Evolutionary conservation across 495 filamentous ascomycete species (phyloP).

Genomic region (Xylaria cubensis): DNA sequence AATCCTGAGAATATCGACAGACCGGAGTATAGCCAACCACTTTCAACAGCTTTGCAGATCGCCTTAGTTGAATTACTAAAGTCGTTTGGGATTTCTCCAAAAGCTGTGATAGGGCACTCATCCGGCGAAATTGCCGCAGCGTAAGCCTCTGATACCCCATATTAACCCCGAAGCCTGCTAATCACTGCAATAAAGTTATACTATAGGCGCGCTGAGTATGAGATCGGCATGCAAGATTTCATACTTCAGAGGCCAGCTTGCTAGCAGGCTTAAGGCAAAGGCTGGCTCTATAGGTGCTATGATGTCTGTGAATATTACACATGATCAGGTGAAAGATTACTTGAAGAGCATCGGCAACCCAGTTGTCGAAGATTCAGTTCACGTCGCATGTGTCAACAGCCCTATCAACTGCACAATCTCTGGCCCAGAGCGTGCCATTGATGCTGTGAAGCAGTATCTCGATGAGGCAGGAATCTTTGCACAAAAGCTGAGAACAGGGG

Average conservation of each 20-base stretch:
- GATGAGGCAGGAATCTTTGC: conserved; percentile 52
- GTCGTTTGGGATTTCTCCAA: conserved; percentile 52
- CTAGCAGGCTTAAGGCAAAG: conserved; percentile 32
- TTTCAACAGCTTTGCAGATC: conserved; percentile 53
- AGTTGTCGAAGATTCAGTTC: conserved; percentile 17
- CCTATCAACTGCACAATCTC: conserved; percentile 54
- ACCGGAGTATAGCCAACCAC: conserved; percentile 45
- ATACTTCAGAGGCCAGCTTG: conserved; percentile 46
- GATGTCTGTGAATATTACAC: conserved; percentile 46
- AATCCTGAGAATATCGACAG: conserved; percentile 43
- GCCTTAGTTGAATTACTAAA: conserved; percentile 58
- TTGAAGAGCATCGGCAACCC: conserved; percentile 30
- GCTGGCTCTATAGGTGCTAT: conserved; percentile 44
- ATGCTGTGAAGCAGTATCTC: conserved; percentile 39
- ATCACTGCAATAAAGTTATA: conserved; percentile 42
- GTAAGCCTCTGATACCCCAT: conserved; percentile 13
- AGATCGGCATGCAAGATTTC: conserved; percentile 54
- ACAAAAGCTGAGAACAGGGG: conserved; percentile 45
- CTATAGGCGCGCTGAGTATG: conserved; percentile 48
- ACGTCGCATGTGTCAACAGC: conserved; percentile 58
- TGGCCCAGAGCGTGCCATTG: conserved; percentile 45
- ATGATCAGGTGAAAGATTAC: conserved; percentile 31
- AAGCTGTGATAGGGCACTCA: conserved; percentile 61
- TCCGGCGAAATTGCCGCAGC: conserved; percentile 61
- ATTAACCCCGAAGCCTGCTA: neutral